Evolutionary conservation across 1,284 basidiomycete species (phyloP).

Genomic region (Stereum hirsutum): DNA sequence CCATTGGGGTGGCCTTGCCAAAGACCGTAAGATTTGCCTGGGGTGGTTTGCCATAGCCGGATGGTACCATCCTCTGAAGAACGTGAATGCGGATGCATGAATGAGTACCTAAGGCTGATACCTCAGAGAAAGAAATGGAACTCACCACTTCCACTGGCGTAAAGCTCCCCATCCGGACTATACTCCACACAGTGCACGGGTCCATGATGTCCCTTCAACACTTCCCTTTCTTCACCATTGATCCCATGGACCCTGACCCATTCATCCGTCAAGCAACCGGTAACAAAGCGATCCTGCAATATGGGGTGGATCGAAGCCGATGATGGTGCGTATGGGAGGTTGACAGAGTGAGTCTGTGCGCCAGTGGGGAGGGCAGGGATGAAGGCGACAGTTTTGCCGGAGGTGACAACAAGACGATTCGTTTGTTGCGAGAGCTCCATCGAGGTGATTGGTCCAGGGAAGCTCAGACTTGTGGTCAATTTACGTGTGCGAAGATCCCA

Average conservation of each 20-base stretch:
- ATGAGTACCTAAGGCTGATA: neutral
- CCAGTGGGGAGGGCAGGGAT: constrained; percentile 58
- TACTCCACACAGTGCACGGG: constrained; percentile 93
- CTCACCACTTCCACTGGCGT: constrained; percentile 90
- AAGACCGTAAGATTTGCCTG: constrained; percentile 87
- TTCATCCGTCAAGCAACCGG: constrained; percentile 85
- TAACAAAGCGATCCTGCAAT: constrained; percentile 84
- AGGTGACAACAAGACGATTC: constrained; percentile 82
- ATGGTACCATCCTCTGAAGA: constrained; percentile 75
- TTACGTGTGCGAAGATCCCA: constrained; percentile 86
- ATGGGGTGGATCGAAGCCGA: constrained; percentile 91
- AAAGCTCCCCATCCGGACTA: constrained; percentile 97
- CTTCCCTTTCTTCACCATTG: constrained; percentile 83
- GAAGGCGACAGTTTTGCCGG: constrained; percentile 89
- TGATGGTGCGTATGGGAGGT: constrained; percentile 76
- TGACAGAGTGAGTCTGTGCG: constrained; percentile 54
- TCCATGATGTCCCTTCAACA: constrained; percentile 96
- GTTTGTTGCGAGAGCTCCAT: constrained; percentile 89
- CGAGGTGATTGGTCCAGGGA: constrained; percentile 79
- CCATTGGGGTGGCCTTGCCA: constrained; percentile 73
- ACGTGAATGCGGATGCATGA: constrained; percentile 2
- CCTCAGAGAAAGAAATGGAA: constrained; percentile 15
- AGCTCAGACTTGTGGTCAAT: constrained; percentile 63
- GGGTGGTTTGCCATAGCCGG: constrained; percentile 92
- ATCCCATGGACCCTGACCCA: constrained; percentile 95